phyloP scores from a whole-genome alignment of 2,329 filamentous ascomycete species.

The Domatiomyces globalis region DNA sequence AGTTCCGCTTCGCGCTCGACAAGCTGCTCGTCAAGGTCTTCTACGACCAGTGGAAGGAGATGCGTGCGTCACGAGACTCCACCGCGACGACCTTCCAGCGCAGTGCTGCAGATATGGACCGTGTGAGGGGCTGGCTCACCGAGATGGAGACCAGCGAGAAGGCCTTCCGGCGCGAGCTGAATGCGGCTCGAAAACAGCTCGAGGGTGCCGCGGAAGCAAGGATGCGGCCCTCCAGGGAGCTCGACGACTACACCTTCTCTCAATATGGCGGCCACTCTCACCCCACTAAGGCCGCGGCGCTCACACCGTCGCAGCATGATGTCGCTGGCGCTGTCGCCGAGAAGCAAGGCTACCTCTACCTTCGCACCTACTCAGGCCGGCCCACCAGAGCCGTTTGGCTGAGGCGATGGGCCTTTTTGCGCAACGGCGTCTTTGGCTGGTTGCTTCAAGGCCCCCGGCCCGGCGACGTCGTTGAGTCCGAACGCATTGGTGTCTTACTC shows the following conservation, averaged over 20 bases:
- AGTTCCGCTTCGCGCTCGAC: conserved; percentile 71
- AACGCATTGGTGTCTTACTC: conserved; percentile 86
- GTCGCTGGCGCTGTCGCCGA: conserved; percentile 38
- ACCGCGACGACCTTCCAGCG: conserved; percentile 47
- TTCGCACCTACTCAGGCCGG: conserved; percentile 70
- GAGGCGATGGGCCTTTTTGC: conserved; percentile 87
- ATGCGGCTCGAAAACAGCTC: conserved; percentile 64
- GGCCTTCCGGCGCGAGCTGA: conserved; percentile 67
- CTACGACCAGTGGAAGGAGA: conserved; percentile 75
- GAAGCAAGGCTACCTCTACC: conserved; percentile 90
- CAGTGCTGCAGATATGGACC: conserved; percentile 70
- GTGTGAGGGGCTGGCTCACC: conserved; percentile 80
- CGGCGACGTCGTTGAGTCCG: conserved; percentile 81
- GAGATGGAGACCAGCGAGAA: conserved; percentile 88
- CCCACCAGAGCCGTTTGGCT: conserved; percentile 83
- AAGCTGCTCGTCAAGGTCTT: conserved; percentile 74
- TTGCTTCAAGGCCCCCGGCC: conserved; percentile 66
- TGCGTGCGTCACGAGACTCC: conserved; percentile 56
- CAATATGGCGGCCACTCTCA: conserved; percentile 62
- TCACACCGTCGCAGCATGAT: conserved; percentile 39
- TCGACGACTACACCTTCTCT: conserved; percentile 82
- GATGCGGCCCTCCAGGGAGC: conserved; percentile 70
- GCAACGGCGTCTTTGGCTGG: conserved; percentile 92
- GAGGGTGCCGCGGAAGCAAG: conserved; percentile 59
- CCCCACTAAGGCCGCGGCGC: conserved; percentile 34